Evolutionary conservation across 73 alveolate genomes (phyloP).

Genomic region (Urostyla sp.): DNA sequence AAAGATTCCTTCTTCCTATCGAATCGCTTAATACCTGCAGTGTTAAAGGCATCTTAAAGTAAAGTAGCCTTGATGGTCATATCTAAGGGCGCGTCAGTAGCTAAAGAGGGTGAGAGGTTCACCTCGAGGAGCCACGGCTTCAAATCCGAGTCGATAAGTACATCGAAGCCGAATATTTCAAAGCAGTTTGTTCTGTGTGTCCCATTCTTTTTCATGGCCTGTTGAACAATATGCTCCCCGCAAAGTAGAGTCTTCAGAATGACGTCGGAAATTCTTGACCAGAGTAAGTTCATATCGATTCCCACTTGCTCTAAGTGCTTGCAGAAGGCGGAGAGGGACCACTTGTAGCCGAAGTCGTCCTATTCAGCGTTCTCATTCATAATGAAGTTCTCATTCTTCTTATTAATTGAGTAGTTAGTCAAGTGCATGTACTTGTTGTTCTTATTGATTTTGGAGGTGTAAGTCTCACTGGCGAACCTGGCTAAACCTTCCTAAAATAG

Average conservation of each 20-base stretch:
- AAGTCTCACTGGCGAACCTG: slow-evolving; percentile 85
- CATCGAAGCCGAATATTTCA: slow-evolving; percentile 85
- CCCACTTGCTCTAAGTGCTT: slow-evolving; percentile 74
- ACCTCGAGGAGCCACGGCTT: slow-evolving; percentile 86
- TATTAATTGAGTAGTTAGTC: slow-evolving; percentile 87
- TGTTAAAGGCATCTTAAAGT: slow-evolving; percentile 73
- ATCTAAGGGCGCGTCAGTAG: slow-evolving; percentile 77
- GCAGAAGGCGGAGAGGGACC: slow-evolving; percentile 75
- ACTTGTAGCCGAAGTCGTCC: slow-evolving; percentile 88
- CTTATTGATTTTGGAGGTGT: slow-evolving; percentile 68
- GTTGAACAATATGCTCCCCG: slow-evolving; percentile 72
- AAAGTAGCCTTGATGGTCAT: slow-evolving; percentile 70
- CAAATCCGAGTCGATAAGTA: slow-evolving; percentile 68
- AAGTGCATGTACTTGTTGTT: slow-evolving; percentile 81
- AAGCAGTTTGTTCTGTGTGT: slow-evolving; percentile 77
- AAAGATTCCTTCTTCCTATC: slow-evolving; percentile 64
- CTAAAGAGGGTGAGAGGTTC: slow-evolving; percentile 75
- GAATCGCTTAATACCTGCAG: slow-evolving; percentile 65
- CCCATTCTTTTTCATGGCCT: slow-evolving; percentile 63
- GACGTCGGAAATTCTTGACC: slow-evolving; percentile 78
- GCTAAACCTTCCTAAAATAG: slow-evolving; percentile 87
- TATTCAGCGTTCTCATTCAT: slow-evolving; percentile 70
- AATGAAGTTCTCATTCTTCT: slow-evolving; percentile 87
- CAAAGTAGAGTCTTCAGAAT: slow-evolving; percentile 75
- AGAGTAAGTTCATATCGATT: slow-evolving; percentile 66